These are phyloP conservation scores for Pezicula radicicola DNA, from an alignment of 2,329 filamentous ascomycete species.

Conservation along the genomic window DNA sequence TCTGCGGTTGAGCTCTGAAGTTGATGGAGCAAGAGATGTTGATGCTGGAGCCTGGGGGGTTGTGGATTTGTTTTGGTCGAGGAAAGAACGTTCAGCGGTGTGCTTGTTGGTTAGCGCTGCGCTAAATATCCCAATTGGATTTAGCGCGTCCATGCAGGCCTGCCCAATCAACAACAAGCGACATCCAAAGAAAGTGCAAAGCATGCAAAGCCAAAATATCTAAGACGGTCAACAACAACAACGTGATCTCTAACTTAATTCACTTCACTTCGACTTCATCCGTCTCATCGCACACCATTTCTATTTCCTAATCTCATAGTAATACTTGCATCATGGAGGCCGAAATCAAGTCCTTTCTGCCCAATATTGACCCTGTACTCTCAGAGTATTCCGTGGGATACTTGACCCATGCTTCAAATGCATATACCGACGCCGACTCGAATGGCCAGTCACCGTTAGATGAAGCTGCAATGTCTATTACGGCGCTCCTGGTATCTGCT, in stretches of 20 bases:
- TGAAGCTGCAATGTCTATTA: constrained; percentile 81
- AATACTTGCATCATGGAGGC: constrained; percentile 65
- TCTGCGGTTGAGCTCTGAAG: constrained; percentile 3
- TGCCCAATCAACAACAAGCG: not conserved
- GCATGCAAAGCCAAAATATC: not conserved
- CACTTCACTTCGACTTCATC: not conserved
- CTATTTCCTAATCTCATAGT: not conserved
- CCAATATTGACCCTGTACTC: constrained; percentile 82
- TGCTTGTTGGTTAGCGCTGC: constrained; percentile 5
- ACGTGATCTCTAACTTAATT: not conserved
- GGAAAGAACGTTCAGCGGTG: constrained; percentile 12
- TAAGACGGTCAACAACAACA: not conserved
- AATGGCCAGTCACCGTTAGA: constrained; percentile 71
- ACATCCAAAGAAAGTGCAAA: too few relatives aligned
- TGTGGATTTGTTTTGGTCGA: constrained; percentile 12
- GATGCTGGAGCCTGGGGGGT: constrained; percentile 13
- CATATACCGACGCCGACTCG: constrained; percentile 73
- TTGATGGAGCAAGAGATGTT: constrained; percentile 16
- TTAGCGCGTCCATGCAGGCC: constrained; percentile 1
- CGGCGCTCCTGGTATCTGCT: constrained; percentile 89
- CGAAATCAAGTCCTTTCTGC: constrained; percentile 80
- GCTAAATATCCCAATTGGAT: not conserved
- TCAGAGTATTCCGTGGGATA: constrained; percentile 95
- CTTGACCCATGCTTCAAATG: constrained; percentile 85
- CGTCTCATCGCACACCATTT: not conserved